phyloP scores from a whole-genome alignment of 306 rosid genomes.

The Sicyos edulis region DNA sequence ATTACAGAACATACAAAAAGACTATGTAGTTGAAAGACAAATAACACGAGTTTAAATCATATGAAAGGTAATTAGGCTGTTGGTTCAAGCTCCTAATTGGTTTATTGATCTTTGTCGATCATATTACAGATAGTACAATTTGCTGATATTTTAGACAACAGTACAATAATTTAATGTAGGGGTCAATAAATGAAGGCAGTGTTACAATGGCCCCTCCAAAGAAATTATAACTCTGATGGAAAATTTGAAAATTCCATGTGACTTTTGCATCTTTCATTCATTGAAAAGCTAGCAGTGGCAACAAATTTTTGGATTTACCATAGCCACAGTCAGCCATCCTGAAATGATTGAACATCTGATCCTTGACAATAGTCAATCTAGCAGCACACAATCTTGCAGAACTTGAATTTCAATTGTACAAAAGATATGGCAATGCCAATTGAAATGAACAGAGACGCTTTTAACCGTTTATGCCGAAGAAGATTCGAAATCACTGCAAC shows the following conservation, averaged over 20 bases:
- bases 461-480: background rate
- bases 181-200: background rate
- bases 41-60: background rate
- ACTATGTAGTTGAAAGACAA: background rate
- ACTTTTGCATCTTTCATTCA: slow-evolving; percentile 12
- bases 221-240: slow-evolving; percentile 1
- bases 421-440: slow-evolving; percentile 4
- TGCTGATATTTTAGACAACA: background rate
- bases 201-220: slow-evolving; percentile 12
- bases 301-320: slow-evolving; percentile 19
- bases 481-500: background rate
- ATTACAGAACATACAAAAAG: background rate
- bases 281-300: slow-evolving; percentile 7
- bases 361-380: slow-evolving; percentile 9
- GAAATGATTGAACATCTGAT: slow-evolving; percentile 19
- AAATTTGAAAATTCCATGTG: slow-evolving; percentile 12
- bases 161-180: slow-evolving; percentile 17
- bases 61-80: background rate
- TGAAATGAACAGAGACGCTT: background rate
- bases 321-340: slow-evolving; percentile 10
- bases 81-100: background rate
- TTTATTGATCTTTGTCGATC: background rate
- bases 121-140: background rate
- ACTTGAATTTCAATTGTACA: slow-evolving; percentile 3
- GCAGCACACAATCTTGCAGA: slow-evolving; percentile 13